Evolutionary conservation across 768 basidiomycete genomes (phyloP).

Genomic region (Pisolithus albus): DNA sequence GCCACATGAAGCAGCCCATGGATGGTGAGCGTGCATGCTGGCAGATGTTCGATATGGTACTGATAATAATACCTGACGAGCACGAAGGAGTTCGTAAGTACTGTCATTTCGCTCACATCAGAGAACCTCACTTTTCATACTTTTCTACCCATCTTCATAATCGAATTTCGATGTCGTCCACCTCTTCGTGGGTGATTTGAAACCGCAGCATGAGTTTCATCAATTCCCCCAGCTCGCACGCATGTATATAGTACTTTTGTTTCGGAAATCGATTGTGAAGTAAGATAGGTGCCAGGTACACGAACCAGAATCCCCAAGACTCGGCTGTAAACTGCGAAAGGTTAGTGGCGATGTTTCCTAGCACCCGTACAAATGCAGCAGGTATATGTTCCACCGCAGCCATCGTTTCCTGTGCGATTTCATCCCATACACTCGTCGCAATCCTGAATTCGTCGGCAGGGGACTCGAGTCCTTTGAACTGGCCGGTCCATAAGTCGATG

Average conservation of each 20-base stretch:
- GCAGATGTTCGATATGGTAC: no score
- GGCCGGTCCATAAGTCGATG: slow-evolving; percentile 34
- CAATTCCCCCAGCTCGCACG: not conserved
- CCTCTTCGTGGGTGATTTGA: not conserved
- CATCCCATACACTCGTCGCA: slow-evolving; percentile 31
- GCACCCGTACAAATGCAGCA: slow-evolving; percentile 23
- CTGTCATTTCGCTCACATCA: no score
- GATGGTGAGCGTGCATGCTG: no score
- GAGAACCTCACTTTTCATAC: slow-evolving; percentile 11
- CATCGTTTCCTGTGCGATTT: slow-evolving; percentile 29
- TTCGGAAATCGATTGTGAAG: no score
- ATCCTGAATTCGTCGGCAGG: slow-evolving; percentile 26
- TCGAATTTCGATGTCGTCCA: not conserved
- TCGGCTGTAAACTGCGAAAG: no score
- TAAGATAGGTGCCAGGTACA: no score
- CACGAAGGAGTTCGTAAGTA: no score
- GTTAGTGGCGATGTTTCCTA: slow-evolving; percentile 28
- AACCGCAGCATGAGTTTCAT: slow-evolving; percentile 8
- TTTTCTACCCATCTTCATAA: slow-evolving; percentile 3
- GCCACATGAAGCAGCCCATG: no score
- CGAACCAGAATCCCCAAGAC: no score
- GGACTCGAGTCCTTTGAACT: slow-evolving; percentile 34
- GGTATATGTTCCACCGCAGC: slow-evolving; percentile 17
- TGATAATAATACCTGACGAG: no score
- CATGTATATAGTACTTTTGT: no score